A percentile compares a stretch with the other conserved stretches of the same genome.
These are phyloP conservation scores for Amaranthus palmeri DNA, from an alignment of 148 eudicot genomes.

Conservation along the genomic window DNA sequence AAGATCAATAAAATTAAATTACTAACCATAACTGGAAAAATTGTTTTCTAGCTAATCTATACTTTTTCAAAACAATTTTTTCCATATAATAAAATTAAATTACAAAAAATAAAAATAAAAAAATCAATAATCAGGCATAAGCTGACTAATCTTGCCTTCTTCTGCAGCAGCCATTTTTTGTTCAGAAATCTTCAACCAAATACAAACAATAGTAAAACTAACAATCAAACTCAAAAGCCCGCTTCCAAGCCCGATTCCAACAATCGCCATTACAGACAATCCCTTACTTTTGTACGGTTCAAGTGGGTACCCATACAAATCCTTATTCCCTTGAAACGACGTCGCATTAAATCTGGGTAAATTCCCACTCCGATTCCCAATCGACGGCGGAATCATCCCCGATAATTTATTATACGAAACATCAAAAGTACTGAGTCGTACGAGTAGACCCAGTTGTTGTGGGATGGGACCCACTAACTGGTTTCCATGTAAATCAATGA, in stretches of 20 bases:
- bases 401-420: constrained; percentile 40
- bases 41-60: neutral
- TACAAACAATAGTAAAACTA: constrained; percentile 59
- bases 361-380: constrained; percentile 45
- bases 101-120: neutral
- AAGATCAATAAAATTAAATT: constrained; percentile 1
- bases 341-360: constrained; percentile 50
- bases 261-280: constrained; percentile 52
- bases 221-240: constrained; percentile 62
- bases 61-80: neutral
- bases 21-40: neutral
- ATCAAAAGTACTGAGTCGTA: constrained; percentile 39
- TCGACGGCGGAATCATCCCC: constrained; percentile 44
- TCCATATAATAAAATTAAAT: neutral
- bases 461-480: constrained; percentile 43
- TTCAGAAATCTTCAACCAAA: constrained; percentile 64
- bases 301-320: constrained; percentile 58
- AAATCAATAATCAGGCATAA: constrained; percentile 64
- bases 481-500: constrained; percentile 48
- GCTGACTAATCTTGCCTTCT: constrained; percentile 51
- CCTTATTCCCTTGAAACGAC: constrained; percentile 55
- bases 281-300: constrained; percentile 42
- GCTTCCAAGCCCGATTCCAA: constrained; percentile 69
- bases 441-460: constrained; percentile 36
- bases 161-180: constrained; percentile 36